Conservation (phyloP, 2,329 filamentous ascomycete species). For the Cladosporium austrohemisphaericum region DNA sequence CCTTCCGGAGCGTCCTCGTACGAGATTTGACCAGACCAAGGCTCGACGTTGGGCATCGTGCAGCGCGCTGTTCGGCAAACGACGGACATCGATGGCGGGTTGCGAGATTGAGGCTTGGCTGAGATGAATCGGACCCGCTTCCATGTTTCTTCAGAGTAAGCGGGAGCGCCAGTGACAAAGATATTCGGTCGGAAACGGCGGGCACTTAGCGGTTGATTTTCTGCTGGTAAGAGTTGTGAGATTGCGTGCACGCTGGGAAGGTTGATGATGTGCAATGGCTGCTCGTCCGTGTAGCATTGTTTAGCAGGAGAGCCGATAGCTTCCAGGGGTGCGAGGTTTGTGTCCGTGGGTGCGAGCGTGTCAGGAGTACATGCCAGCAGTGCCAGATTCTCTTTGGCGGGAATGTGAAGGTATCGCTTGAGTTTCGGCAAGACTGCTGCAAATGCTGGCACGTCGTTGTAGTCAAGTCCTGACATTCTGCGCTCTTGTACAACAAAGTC, state of each 20-base stretch:
- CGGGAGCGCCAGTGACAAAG: slow-evolving; percentile 1
- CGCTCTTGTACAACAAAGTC: not conserved
- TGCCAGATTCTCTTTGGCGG: slow-evolving; percentile 86
- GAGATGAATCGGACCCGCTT: not conserved
- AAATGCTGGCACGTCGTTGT: not conserved
- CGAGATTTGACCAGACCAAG: not conserved
- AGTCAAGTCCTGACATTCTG: not conserved
- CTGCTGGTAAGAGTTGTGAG: not conserved
- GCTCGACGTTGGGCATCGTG: slow-evolving; percentile 5
- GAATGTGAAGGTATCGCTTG: slow-evolving; percentile 48
- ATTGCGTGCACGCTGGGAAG: not conserved
- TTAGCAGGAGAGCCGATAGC: not conserved
- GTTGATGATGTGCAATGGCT: slow-evolving; percentile 7
- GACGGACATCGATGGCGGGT: slow-evolving; percentile 1
- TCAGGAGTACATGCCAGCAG: slow-evolving; percentile 40
- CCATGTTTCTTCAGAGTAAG: slow-evolving; percentile 1
- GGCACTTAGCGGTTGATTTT: not conserved
- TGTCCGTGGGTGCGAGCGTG: not conserved
- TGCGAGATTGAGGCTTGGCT: not conserved
- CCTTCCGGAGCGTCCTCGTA: not conserved
- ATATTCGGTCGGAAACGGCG: slow-evolving; percentile 3
- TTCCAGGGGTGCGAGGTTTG: not conserved
- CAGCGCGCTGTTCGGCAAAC: not conserved
- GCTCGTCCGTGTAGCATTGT: slow-evolving; percentile 2
- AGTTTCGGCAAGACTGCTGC: slow-evolving; percentile 3